Base-by-base conservation (phyloP, 2,329 filamentous ascomycete species). In the Colletotrichum scovillei region DNA sequence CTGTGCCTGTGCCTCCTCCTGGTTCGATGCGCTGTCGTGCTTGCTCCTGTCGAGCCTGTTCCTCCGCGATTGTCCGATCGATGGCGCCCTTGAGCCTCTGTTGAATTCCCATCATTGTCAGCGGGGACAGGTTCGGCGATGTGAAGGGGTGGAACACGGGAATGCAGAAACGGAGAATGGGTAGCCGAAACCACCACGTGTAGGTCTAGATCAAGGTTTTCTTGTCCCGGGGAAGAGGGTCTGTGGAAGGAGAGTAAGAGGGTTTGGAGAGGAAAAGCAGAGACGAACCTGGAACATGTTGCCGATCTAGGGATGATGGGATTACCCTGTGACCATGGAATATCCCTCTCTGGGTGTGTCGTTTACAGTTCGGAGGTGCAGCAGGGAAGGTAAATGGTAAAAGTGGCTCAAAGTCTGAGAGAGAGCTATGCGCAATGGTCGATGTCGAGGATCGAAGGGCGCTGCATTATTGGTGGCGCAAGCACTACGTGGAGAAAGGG, bases 51-150 rank as follows among this genome's bases (percentile, higher is more conserved):
- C 94, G 93, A 71, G 94, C 93, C 84, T 97, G 94, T 84, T 98
- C 95, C 85, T 98, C 95, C 79, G 95, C 94, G 79, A 98, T 97
- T 79, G 93, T 93, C 78, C 92, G 92, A 81, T 97, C 94, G 81
- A 97, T 95, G 73, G 93, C 93, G 79, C 93, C 94, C 85, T 94
- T 94, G 78, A 97, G 87, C 86, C 94, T 91, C 93, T 97, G 80
- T 64, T 69, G 69, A 32, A 66, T 22, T 52, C 55, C 59, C 58
- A 26, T 65, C 28, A 60, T 68, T 59, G 60, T 67, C 9, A 55
- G 68, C 42, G 35, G 49, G n/a, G 22, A 6, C 14, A 30, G 9
- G 14, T 24, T 8, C 6, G 24, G 22, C 14, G 11, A 30, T 1
- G n/a, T 32, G 8, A 6, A 16, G 32, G n/a, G 14, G 28, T 9